A percentile compares a stretch with the other conserved stretches of the same genome.
Evolutionary conservation across 1,284 basidiomycete species (phyloP).

Genomic region (Tremellales sp.): DNA sequence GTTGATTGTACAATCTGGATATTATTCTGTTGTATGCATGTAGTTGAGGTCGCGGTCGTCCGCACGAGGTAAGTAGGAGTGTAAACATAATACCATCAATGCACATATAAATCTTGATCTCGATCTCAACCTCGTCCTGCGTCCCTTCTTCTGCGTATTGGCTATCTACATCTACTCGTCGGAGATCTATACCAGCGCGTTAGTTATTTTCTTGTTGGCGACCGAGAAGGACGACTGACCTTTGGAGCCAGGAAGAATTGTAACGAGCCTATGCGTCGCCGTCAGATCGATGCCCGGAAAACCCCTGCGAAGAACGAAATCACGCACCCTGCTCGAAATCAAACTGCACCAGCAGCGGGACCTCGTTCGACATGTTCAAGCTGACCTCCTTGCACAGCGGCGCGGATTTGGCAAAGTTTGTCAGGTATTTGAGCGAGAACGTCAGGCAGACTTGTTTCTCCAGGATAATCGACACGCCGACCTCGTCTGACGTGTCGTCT

Average conservation of each 20-base stretch:
- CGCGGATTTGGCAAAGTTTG: slow-evolving; percentile 93
- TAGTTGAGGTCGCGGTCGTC: too few relatives aligned
- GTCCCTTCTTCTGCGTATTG: too few relatives aligned
- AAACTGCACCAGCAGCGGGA: slow-evolving; percentile 72
- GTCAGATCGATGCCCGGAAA: neutral
- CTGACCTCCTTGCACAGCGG: slow-evolving; percentile 69
- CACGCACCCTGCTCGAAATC: slow-evolving; percentile 46
- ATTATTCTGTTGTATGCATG: too few relatives aligned
- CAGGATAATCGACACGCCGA: slow-evolving; percentile 74
- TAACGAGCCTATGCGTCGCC: slow-evolving; percentile 24
- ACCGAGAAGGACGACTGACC: slow-evolving; percentile 20
- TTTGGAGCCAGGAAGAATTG: slow-evolving; percentile 49
- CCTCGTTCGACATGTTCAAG: slow-evolving; percentile 85
- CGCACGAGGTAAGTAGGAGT: too few relatives aligned
- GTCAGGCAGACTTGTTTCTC: slow-evolving; percentile 88
- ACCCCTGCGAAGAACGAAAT: neutral
- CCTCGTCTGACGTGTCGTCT: slow-evolving; percentile 38
- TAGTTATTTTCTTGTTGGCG: neutral
- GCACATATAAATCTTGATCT: too few relatives aligned
- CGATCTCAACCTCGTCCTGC: too few relatives aligned
- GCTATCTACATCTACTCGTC: too few relatives aligned
- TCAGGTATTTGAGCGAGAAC: slow-evolving; percentile 95
- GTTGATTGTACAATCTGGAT: too few relatives aligned
- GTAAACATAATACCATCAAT: too few relatives aligned
- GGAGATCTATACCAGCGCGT: slow-evolving; percentile 16